Base-by-base conservation (phyloP, 441 rosid genomes). In the Populus hybrid region DNA sequence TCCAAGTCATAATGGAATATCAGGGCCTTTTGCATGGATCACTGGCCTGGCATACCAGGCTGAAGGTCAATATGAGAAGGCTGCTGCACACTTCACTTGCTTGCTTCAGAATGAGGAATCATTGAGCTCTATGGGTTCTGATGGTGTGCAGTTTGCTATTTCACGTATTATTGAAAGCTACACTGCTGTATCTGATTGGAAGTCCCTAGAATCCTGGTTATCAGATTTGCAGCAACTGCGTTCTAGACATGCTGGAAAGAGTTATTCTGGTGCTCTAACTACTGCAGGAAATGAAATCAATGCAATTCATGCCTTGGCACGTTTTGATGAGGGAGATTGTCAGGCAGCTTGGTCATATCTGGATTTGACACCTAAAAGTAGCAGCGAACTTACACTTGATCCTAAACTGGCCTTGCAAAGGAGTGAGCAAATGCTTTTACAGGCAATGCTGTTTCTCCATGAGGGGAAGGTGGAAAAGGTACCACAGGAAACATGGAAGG, bases 381-480 rank as follows among this genome's bases (percentile, higher is more conserved):
- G 98, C 87, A 83, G 86, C 83, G 98, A 96, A 71, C 91, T 93
- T 72, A 86, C 99, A 32, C 98, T 96, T 87, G 94, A 94, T 84
- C 98, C 99, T 78, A 93, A 88, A 85, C 80, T 94, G 77, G 97
- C 98, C 59, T 82, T 94, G 89, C 97, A 88, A 86, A 92, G 99
- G 90, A 93, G 99, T 83, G 99, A 96, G 80, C 98, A 93, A 88
- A 94, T 93, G 99, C 94, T 96, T 87, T 89, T 96, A 81, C 98
- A 93, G 86, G 97, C 98, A 85, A 82, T 96, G 93, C 92, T 95
- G 84, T 89, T 85, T 80, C 86, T 82, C 70, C 80, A 74, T 72
- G 95, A 90, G 81, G 99, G 99, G 79, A 93, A 91, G 83, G 73
- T 72, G 67, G 93, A 93, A 70, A 88, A 86, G 81, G 92, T 92